These are phyloP conservation scores for Xylariaceae sp. DNA, from an alignment of 2,329 filamentous ascomycete genomes.

Conservation along the genomic window DNA sequence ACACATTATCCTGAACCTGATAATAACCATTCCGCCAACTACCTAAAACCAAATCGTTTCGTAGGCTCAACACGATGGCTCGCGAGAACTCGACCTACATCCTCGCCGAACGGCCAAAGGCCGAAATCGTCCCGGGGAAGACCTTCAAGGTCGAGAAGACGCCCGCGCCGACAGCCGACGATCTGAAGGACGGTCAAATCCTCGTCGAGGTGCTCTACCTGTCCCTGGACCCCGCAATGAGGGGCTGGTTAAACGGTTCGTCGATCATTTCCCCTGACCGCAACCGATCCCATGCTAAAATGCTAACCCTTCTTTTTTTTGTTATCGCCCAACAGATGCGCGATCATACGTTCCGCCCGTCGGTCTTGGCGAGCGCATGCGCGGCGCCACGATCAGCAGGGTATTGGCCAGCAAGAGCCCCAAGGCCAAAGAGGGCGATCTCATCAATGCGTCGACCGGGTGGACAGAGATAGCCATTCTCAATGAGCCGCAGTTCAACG, in stretches of 20 bases:
- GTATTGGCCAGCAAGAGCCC: constrained; percentile 63
- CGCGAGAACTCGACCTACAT: constrained; percentile 54
- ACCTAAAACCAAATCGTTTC: background rate
- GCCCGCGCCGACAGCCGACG: constrained; percentile 52
- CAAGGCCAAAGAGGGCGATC: constrained; percentile 58
- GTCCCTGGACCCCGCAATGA: constrained; percentile 76
- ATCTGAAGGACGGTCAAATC: constrained; percentile 66
- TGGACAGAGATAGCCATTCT: constrained; percentile 71
- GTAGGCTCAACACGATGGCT: constrained; percentile 39
- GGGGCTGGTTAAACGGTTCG: constrained; percentile 67
- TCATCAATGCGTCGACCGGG: constrained; percentile 58
- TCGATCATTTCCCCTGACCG: constrained; percentile 1
- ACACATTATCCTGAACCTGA: too few relatives aligned
- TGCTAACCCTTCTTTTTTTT: constrained; percentile 1
- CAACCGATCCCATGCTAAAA: too few relatives aligned
- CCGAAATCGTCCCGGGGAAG: constrained; percentile 63
- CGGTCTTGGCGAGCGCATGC: constrained; percentile 69
- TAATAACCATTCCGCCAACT: too few relatives aligned
- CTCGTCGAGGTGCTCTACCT: constrained; percentile 65
- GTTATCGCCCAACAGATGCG: constrained; percentile 39
- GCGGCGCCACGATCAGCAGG: constrained; percentile 61
- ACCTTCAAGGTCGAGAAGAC: constrained; percentile 62
- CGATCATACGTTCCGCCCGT: constrained; percentile 70
- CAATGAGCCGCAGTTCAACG: constrained; percentile 52
- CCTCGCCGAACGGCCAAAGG: constrained; percentile 65